Percentiles rank a stretch among this genome's conserved stretches.
Evolutionary conservation across 2,329 filamentous ascomycete genomes (phyloP).

Genomic region (Hymenoscyphus occultus): DNA sequence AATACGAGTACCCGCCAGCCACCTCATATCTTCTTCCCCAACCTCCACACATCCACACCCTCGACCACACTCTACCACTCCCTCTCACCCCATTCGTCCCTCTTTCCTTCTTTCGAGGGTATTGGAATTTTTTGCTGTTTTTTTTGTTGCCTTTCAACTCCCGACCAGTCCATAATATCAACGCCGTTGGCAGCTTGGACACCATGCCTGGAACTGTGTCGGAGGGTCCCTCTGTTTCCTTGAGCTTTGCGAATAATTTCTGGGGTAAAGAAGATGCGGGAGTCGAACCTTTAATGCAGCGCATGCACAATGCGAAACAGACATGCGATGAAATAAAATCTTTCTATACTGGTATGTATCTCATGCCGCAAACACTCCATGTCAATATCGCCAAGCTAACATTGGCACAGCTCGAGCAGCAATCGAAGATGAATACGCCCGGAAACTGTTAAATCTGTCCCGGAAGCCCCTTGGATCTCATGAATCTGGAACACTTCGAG

Average conservation of each 20-base stretch:
- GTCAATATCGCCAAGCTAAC: constrained; percentile 10
- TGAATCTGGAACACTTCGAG: constrained; percentile 78
- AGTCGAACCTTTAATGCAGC: constrained; percentile 84
- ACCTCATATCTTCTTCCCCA: too few species aligned
- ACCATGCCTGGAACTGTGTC: constrained; percentile 36
- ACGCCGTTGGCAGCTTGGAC: constrained; percentile 11
- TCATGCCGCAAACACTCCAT: not conserved
- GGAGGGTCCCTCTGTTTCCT: constrained; percentile 37
- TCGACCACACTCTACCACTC: not conserved
- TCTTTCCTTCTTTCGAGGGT: constrained; percentile 3
- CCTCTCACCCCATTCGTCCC: not conserved
- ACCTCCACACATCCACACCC: not conserved
- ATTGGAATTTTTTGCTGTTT: not conserved
- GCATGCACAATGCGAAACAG: constrained; percentile 91
- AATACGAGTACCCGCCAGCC: too few species aligned
- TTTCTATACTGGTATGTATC: constrained; percentile 74
- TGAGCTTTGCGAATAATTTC: constrained; percentile 88
- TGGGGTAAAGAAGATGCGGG: constrained; percentile 99
- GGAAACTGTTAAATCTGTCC: constrained; percentile 80
- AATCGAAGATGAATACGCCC: constrained; percentile 94
- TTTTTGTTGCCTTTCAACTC: not conserved
- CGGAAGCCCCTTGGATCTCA: constrained; percentile 86
- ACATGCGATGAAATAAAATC: constrained; percentile 90
- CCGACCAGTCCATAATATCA: constrained; percentile 2
- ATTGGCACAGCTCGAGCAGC: constrained; percentile 68